phyloP scores from a whole-genome alignment of 2,329 filamentous ascomycete genomes.

The Ophiostoma sp. region DNA sequence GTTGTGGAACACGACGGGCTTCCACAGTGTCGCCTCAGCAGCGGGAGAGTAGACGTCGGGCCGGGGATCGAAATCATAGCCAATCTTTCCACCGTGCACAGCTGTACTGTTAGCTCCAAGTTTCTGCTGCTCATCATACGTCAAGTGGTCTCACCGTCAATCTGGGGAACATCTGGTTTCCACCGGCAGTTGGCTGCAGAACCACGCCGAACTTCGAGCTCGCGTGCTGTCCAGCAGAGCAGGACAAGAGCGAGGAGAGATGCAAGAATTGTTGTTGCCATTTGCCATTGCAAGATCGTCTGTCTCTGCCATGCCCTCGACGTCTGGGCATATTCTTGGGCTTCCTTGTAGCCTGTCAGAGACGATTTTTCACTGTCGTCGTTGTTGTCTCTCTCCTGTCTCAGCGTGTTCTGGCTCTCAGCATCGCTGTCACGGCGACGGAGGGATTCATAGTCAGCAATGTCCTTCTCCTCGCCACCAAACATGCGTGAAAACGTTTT shows the following conservation, averaged over 20 bases:
- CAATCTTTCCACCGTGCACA: not conserved
- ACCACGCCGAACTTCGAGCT: constrained; percentile 1
- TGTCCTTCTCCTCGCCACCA: not conserved
- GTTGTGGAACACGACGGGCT: constrained; percentile 13
- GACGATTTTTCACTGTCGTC: not conserved
- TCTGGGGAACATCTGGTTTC: not conserved
- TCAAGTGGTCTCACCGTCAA: not conserved
- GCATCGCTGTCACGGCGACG: constrained; percentile 5
- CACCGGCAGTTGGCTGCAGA: not conserved
- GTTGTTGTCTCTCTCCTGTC: not conserved
- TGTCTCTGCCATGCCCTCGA: not conserved
- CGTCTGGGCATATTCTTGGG: not conserved
- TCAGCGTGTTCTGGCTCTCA: not conserved
- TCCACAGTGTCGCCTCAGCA: constrained; percentile 10
- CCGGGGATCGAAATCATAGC: constrained; percentile 10
- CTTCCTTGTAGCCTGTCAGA: not conserved
- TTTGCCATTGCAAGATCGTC: constrained; percentile 8
- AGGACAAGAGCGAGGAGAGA: not conserved
- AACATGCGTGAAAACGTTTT: constrained; percentile 21
- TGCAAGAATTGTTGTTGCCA: not conserved
- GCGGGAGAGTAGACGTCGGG: constrained; percentile 14
- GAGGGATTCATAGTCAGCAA: constrained; percentile 4
- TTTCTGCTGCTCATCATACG: not conserved
- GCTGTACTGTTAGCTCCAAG: not conserved
- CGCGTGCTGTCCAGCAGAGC: constrained; percentile 1